Evolutionary conservation across 2,329 filamentous ascomycete genomes (phyloP).

Genomic region (Penicillium polonicum): DNA sequence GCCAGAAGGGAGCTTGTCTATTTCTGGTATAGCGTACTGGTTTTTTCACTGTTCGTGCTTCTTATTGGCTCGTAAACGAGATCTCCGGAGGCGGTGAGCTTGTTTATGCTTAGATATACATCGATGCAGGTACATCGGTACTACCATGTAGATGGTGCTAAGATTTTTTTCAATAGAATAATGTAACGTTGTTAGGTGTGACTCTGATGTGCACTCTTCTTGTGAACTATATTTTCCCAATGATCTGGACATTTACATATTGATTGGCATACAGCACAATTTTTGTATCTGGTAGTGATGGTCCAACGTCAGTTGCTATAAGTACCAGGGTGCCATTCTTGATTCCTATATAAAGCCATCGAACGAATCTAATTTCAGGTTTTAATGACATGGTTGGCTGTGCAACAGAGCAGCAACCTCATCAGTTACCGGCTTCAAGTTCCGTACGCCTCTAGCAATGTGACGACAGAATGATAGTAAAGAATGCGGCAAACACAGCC

Average conservation of each 20-base stretch:
- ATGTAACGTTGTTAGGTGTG: not conserved
- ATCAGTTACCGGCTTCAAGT: not conserved
- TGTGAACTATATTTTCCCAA: not conserved
- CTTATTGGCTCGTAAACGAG: constrained; percentile 37
- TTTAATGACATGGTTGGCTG: not conserved
- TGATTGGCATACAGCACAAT: not conserved
- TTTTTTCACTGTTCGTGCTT: not conserved
- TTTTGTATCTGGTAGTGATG: not conserved
- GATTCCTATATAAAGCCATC: not conserved
- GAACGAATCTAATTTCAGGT: not conserved
- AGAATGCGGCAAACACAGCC: not conserved
- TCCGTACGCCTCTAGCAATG: constrained; percentile 14
- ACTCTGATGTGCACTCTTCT: not conserved
- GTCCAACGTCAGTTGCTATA: not conserved
- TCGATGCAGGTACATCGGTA: not conserved
- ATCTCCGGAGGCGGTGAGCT: constrained; percentile 25
- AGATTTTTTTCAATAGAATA: not conserved
- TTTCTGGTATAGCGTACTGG: constrained; percentile 24
- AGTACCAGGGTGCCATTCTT: not conserved
- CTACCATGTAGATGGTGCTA: not conserved
- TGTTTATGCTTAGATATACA: not conserved
- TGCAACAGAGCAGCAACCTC: not conserved
- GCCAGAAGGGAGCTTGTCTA: constrained; percentile 16
- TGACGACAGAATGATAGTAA: constrained; percentile 30
- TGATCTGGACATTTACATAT: not conserved